Percentiles rank a stretch among this genome's conserved stretches.
These are phyloP conservation scores for Calocybe gangraenosa DNA, from an alignment of 768 basidiomycete genomes.

Conservation along the genomic window DNA sequence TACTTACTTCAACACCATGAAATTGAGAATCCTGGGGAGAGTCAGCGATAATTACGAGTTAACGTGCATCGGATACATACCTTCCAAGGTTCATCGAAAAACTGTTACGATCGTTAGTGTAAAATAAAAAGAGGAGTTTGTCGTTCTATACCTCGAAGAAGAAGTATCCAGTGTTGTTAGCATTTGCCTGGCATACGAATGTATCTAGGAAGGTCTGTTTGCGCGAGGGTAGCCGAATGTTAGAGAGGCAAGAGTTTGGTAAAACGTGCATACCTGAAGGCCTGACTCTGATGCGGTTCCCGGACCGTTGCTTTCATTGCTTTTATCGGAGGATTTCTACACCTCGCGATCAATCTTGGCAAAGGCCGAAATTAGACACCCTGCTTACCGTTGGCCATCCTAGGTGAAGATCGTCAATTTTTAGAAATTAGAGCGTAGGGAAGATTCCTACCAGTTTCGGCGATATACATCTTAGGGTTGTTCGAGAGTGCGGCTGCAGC, in stretches of 20 bases:
- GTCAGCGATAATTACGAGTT: slow-evolving; percentile 1
- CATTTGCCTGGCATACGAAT: slow-evolving; percentile 85
- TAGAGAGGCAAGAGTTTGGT: background rate
- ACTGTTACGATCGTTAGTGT: slow-evolving; percentile 32
- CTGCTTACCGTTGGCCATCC: slow-evolving; percentile 60
- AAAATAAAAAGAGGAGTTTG: background rate
- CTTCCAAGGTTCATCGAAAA: slow-evolving; percentile 83
- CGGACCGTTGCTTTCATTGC: slow-evolving; percentile 62
- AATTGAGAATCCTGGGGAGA: slow-evolving; percentile 46
- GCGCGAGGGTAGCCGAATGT: slow-evolving; percentile 8
- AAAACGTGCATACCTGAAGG: slow-evolving; percentile 49
- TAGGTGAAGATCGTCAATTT: slow-evolving; percentile 4
- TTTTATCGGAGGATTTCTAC: slow-evolving; percentile 56
- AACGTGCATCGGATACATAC: slow-evolving; percentile 25
- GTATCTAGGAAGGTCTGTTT: slow-evolving; percentile 73
- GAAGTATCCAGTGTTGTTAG: slow-evolving; percentile 81
- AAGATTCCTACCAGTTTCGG: slow-evolving; percentile 71
- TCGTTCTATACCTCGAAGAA: slow-evolving; percentile 67
- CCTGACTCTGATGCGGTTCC: slow-evolving; percentile 57
- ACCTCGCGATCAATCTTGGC: too few species aligned
- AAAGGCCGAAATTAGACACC: background rate
- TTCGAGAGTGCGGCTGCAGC: slow-evolving; percentile 59
- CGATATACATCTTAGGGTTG: slow-evolving; percentile 81
- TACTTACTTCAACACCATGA: slow-evolving; percentile 67
- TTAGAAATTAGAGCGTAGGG: background rate